Conservation (phyloP, 352 stramenopile genomes). For the Phytophthora melonis region DNA sequence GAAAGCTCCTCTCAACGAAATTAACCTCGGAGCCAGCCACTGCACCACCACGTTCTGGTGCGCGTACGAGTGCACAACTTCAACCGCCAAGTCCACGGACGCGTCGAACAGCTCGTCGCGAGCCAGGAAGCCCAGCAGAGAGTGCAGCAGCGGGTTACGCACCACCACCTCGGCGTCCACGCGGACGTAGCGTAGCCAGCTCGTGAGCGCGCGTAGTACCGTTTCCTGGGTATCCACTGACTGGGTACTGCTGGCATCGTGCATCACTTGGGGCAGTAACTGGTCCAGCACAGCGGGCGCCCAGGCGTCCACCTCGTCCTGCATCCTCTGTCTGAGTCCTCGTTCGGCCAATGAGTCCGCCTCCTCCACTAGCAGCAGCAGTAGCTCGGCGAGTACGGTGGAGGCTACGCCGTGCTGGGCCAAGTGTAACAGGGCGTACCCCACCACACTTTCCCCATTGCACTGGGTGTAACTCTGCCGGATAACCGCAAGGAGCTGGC, state of each 20-base stretch:
- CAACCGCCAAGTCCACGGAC: constrained; percentile 83
- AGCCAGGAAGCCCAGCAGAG: constrained; percentile 65
- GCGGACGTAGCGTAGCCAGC: constrained; percentile 70
- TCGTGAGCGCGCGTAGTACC: constrained; percentile 65
- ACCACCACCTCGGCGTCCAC: constrained; percentile 55
- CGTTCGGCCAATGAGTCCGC: constrained; percentile 62
- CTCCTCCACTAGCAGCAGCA: constrained; percentile 82
- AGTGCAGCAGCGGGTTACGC: constrained; percentile 76
- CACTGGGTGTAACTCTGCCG: constrained; percentile 28
- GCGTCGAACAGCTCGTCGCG: constrained; percentile 88
- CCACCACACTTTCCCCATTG: constrained; percentile 50
- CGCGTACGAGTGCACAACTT: constrained; percentile 76
- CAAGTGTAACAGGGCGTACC: constrained; percentile 67
- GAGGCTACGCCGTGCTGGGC: constrained; percentile 44
- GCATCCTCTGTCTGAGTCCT: constrained; percentile 55
- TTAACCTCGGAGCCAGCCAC: constrained; percentile 82
- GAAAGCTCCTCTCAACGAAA: constrained; percentile 73
- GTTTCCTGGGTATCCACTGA: constrained; percentile 57
- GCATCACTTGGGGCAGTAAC: constrained; percentile 82
- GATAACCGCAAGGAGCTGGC: constrained; percentile 20
- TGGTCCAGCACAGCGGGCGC: constrained; percentile 61
- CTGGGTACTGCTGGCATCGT: constrained; percentile 45
- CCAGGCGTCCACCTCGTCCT: constrained; percentile 71
- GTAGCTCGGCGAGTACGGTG: constrained; percentile 57
- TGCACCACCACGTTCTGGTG: constrained; percentile 67